Conservation (phyloP, 1,284 basidiomycete genomes). For the Lentinus polychrous region DNA sequence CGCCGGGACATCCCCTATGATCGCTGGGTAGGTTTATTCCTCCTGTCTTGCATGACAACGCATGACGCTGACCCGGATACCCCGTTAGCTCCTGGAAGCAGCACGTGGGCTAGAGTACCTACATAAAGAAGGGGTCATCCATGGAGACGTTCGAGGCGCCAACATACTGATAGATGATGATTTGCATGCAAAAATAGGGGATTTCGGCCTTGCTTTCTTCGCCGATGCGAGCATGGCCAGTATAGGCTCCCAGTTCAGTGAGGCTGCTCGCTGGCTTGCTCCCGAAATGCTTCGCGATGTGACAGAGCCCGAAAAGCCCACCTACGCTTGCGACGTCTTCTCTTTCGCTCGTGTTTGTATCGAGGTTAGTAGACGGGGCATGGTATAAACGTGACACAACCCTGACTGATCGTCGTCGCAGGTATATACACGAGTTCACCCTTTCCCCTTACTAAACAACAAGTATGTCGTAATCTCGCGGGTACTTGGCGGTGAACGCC, state of each 20-base stretch:
- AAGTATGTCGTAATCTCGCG: conserved; percentile 1
- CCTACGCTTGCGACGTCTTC: conserved; percentile 1
- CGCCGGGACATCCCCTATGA: not conserved
- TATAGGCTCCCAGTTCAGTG: not conserved
- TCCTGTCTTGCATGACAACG: conserved; percentile 3
- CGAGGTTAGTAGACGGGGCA: not conserved
- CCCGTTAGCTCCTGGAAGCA: conserved; percentile 1
- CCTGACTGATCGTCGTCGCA: not conserved
- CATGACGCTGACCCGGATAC: conserved; percentile 1
- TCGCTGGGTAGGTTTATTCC: conserved; percentile 4
- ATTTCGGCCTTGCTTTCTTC: conserved; percentile 7
- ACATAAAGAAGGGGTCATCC: not conserved
- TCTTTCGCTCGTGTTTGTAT: conserved; percentile 8
- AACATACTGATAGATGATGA: conserved; percentile 7
- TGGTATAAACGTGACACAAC: not conserved
- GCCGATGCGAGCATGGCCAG: conserved; percentile 4
- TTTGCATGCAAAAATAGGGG: not conserved
- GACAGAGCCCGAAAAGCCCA: not conserved
- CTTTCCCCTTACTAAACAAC: not conserved
- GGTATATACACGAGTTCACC: conserved; percentile 5
- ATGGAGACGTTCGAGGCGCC: not conserved
- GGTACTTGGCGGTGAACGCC: conserved; percentile 2
- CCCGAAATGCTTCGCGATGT: conserved; percentile 2
- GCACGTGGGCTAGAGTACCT: not conserved
- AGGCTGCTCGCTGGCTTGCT: conserved; percentile 3